These are phyloP conservation scores for Madurella mycetomatis DNA, from an alignment of 2,329 filamentous ascomycete species.

Conservation along the genomic window DNA sequence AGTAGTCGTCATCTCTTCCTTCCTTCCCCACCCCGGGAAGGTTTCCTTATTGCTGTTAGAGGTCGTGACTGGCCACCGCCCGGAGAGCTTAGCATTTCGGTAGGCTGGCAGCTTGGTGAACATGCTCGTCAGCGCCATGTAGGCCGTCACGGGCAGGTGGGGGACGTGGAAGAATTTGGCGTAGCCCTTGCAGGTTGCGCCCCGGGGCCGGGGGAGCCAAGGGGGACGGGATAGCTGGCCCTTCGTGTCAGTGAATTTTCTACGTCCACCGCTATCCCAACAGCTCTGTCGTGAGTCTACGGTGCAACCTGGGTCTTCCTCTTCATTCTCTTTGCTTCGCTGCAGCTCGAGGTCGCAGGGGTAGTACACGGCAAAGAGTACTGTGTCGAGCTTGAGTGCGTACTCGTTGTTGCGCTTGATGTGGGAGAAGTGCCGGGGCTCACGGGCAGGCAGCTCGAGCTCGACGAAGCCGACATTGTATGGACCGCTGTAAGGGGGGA, in stretches of 20 bases:
- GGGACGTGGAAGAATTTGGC: conserved; percentile 56
- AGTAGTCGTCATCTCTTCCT: conserved; percentile 17
- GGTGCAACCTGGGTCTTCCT: conserved; percentile 13
- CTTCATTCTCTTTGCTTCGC: conserved; percentile 25
- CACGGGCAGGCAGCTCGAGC: conserved; percentile 55
- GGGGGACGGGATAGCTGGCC: conserved; percentile 49
- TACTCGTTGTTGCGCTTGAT: conserved; percentile 38
- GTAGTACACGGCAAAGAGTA: conserved; percentile 63
- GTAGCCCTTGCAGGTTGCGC: conserved; percentile 55
- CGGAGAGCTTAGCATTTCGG: conserved; percentile 55
- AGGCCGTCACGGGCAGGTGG: conserved; percentile 44
- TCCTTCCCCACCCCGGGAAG: not conserved
- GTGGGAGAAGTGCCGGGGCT: conserved; percentile 37
- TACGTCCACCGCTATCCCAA: not conserved
- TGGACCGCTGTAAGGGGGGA: conserved; percentile 60
- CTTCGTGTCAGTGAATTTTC: conserved; percentile 18
- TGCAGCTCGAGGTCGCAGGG: conserved; percentile 40
- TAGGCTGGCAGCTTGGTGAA: conserved; percentile 63
- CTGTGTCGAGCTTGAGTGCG: conserved; percentile 46
- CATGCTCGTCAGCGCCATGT: conserved; percentile 54
- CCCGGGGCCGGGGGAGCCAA: conserved; percentile 57
- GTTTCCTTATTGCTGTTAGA: not conserved
- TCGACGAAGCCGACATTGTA: conserved; percentile 67
- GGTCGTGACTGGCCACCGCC: conserved; percentile 43
- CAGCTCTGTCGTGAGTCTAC: no score